These are phyloP conservation scores for Blastobotrys ciferrii DNA, from an alignment of 1,139 yeast species.

Conservation along the genomic window DNA sequence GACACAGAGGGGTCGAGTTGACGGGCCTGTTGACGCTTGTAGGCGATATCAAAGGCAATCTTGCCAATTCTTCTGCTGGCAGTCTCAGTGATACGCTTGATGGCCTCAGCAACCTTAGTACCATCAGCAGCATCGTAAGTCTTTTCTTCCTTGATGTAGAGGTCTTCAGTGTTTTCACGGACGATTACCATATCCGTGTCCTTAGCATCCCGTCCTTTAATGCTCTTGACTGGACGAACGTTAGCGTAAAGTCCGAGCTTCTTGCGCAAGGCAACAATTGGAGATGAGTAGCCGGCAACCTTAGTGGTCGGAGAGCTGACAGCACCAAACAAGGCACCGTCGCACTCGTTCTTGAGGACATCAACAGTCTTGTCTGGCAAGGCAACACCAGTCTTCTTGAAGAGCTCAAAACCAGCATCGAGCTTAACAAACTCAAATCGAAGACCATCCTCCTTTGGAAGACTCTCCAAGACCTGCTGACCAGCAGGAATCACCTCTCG, in stretches of 20 bases:
- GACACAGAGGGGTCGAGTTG: constrained; percentile 55
- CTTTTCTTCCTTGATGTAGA: constrained; percentile 90
- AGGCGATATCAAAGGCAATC: constrained; percentile 88
- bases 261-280: constrained; percentile 96
- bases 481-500: constrained; percentile 97
- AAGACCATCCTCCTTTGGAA: constrained; percentile 72
- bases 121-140: constrained; percentile 68
- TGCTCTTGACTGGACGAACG: constrained; percentile 96
- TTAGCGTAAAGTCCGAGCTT: constrained; percentile 92
- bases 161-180: constrained; percentile 96
- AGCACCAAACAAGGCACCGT: constrained; percentile 97
- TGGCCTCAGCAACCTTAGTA: constrained; percentile 91
- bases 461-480: constrained; percentile 73
- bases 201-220: constrained; percentile 66
- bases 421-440: constrained; percentile 81
- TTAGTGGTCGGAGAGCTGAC: constrained; percentile 90
- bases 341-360: constrained; percentile 76
- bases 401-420: constrained; percentile 92
- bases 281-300: constrained; percentile 95
- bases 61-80: constrained; percentile 86
- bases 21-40: constrained; percentile 82
- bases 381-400: constrained; percentile 90
- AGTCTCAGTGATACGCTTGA: constrained; percentile 86
- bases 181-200: constrained; percentile 97
- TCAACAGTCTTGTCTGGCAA: constrained; percentile 90